These are phyloP conservation scores for Cylindrotheca closterium DNA, from an alignment of 108 stramenopile genomes.

Conservation along the genomic window DNA sequence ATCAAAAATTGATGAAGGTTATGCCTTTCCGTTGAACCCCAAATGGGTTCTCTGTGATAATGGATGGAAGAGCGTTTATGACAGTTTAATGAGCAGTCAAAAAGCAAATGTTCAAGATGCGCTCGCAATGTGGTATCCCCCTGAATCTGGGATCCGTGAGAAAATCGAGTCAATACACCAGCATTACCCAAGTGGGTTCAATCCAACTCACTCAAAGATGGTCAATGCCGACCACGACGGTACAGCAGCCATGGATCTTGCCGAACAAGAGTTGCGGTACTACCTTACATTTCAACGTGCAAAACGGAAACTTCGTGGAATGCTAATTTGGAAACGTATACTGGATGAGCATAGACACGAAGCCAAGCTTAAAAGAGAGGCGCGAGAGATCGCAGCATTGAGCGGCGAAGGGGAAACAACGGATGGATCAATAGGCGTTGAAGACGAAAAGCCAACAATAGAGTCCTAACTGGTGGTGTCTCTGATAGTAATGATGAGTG, in stretches of 20 bases:
- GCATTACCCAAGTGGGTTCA: slow-evolving; percentile 54
- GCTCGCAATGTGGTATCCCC: slow-evolving; percentile 59
- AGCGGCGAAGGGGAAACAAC: too few relatives aligned
- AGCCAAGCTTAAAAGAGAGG: neutral
- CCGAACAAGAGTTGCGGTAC: slow-evolving; percentile 25
- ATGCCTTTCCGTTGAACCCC: slow-evolving; percentile 61
- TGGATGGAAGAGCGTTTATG: slow-evolving; percentile 69
- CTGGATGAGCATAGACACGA: slow-evolving; percentile 2
- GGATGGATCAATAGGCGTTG: too few relatives aligned
- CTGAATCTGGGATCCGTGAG: slow-evolving; percentile 51
- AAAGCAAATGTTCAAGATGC: slow-evolving; percentile 8
- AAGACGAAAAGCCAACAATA: too few relatives aligned
- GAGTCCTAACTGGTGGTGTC: too few relatives aligned
- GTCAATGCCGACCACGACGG: slow-evolving; percentile 16
- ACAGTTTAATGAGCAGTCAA: slow-evolving; percentile 48
- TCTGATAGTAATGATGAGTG: too few relatives aligned
- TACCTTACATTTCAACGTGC: slow-evolving; percentile 26
- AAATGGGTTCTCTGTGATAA: slow-evolving; percentile 71
- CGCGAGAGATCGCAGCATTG: too few relatives aligned
- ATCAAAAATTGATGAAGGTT: slow-evolving; percentile 51
- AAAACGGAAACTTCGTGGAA: slow-evolving; percentile 13
- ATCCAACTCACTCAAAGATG: slow-evolving; percentile 11
- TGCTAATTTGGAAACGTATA: slow-evolving; percentile 14
- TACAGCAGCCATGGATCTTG: slow-evolving; percentile 35
- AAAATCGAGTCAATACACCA: slow-evolving; percentile 54